Percentiles rank a stretch among this genome's conserved stretches.
Conservation (phyloP, 805 yeast genomes). For the Limtongia smithiae region DNA sequence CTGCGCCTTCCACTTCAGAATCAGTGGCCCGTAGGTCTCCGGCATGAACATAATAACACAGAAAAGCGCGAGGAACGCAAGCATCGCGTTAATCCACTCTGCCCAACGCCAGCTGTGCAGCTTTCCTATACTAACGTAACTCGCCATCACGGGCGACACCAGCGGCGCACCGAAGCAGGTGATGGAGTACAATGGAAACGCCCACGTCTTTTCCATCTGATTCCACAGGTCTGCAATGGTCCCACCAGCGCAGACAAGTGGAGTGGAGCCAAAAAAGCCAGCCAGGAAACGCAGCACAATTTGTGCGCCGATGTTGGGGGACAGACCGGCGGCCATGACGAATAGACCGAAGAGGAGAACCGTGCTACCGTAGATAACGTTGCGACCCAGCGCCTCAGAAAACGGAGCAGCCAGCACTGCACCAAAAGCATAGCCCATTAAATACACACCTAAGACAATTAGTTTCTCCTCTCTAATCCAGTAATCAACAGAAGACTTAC, state of each 20-base stretch:
- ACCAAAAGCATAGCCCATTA: constrained; percentile 59
- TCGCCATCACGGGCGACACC: constrained; percentile 66
- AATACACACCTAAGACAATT: constrained; percentile 41
- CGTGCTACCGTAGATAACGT: constrained; percentile 55
- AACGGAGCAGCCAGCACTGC: constrained; percentile 51
- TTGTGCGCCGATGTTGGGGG: constrained; percentile 56
- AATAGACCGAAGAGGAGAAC: constrained; percentile 26
- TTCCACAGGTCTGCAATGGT: constrained; percentile 71
- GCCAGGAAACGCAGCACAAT: constrained; percentile 68
- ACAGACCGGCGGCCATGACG: constrained; percentile 37
- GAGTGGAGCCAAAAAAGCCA: constrained; percentile 77
- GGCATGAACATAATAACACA: constrained; percentile 49
- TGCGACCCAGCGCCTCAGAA: constrained; percentile 67
- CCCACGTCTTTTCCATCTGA: constrained; percentile 23
- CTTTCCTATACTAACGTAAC: constrained; percentile 51
- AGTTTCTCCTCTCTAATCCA: no score
- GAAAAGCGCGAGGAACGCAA: constrained; percentile 46
- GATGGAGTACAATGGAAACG: constrained; percentile 26
- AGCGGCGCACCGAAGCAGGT: constrained; percentile 56
- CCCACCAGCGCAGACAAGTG: constrained; percentile 81
- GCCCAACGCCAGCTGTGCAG: constrained; percentile 78
- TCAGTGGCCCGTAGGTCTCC: constrained; percentile 86
- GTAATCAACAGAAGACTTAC: constrained; percentile 5
- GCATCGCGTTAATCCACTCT: constrained; percentile 61
- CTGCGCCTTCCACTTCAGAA: constrained; percentile 63